Evolutionary conservation across 106 monocot genomes (phyloP).

Genomic region (Dendrobium catenatum): DNA sequence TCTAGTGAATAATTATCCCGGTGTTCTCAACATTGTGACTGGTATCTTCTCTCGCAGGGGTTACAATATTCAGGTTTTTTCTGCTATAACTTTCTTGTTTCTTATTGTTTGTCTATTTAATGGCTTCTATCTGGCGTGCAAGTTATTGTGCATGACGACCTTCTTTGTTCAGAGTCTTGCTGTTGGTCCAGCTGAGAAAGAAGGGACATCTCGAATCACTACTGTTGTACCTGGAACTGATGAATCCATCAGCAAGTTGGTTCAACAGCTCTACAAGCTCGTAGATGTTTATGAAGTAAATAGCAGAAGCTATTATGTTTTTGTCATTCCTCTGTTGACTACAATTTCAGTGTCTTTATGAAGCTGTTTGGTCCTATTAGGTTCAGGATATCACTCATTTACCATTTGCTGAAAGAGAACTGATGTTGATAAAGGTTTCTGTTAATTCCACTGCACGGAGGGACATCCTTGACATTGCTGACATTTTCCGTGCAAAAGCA

Average conservation of each 20-base stretch:
- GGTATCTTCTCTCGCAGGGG: constrained; percentile 96
- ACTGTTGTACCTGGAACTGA: constrained; percentile 91
- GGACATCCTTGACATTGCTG: constrained; percentile 86
- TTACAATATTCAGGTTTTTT: constrained; percentile 90
- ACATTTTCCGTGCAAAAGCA: constrained; percentile 81
- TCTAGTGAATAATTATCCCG: constrained; percentile 83
- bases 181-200: constrained; percentile 74
- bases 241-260: constrained; percentile 77
- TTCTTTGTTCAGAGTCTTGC: constrained; percentile 72
- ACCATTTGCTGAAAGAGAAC: constrained; percentile 91
- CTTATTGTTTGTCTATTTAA: not conserved
- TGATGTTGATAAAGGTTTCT: constrained; percentile 97
- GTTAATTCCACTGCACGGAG: constrained; percentile 79
- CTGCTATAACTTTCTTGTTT: not conserved
- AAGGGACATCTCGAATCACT: constrained; percentile 80
- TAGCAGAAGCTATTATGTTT: not conserved
- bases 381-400: constrained; percentile 74
- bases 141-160: not conserved
- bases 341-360: not conserved
- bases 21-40: constrained; percentile 85
- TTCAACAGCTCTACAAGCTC: constrained; percentile 88
- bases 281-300: constrained; percentile 84
- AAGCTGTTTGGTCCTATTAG: constrained; percentile 22
- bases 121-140: not conserved
- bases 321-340: not conserved